A percentile compares a stretch with the other conserved stretches of the same genome.
Evolutionary conservation across 768 basidiomycete species (phyloP).

Genomic region (Boletus rubropictus): DNA sequence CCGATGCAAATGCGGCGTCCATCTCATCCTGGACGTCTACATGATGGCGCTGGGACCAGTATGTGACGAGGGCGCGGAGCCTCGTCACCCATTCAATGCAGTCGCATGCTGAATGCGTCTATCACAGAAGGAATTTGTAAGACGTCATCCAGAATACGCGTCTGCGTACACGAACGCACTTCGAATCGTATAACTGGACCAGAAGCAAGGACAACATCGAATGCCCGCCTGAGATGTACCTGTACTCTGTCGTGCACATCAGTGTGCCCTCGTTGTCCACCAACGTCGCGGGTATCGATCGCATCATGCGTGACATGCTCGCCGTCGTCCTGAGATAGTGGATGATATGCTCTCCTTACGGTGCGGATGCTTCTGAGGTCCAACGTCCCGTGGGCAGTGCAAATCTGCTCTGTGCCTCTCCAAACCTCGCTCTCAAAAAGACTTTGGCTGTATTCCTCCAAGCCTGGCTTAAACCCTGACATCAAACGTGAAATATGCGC

Average conservation of each 20-base stretch:
- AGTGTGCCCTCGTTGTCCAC: slow-evolving; percentile 52
- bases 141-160: neutral
- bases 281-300: slow-evolving; percentile 56
- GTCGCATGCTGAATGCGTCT: slow-evolving; percentile 61
- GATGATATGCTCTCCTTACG: slow-evolving; percentile 50
- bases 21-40: slow-evolving; percentile 77
- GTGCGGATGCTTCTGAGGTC: slow-evolving; percentile 66
- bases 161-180: slow-evolving; percentile 39
- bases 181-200: slow-evolving; percentile 74
- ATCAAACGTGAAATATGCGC: slow-evolving; percentile 30
- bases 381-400: slow-evolving; percentile 58
- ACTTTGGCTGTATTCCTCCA: slow-evolving; percentile 26
- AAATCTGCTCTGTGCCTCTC: slow-evolving; percentile 60
- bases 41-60: slow-evolving; percentile 76
- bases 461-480: slow-evolving; percentile 24
- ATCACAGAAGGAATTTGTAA: neutral
- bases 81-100: slow-evolving; percentile 84
- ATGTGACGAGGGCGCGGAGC: slow-evolving; percentile 61
- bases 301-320: slow-evolving; percentile 24
- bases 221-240: slow-evolving; percentile 59
- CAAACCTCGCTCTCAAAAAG: slow-evolving; percentile 50
- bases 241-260: slow-evolving; percentile 39
- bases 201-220: slow-evolving; percentile 68
- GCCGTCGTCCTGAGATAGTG: slow-evolving; percentile 26
- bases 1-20: slow-evolving; percentile 54